Base-by-base conservation (phyloP, 768 basidiomycete genomes). In the Pleurotus tuber-regium region DNA sequence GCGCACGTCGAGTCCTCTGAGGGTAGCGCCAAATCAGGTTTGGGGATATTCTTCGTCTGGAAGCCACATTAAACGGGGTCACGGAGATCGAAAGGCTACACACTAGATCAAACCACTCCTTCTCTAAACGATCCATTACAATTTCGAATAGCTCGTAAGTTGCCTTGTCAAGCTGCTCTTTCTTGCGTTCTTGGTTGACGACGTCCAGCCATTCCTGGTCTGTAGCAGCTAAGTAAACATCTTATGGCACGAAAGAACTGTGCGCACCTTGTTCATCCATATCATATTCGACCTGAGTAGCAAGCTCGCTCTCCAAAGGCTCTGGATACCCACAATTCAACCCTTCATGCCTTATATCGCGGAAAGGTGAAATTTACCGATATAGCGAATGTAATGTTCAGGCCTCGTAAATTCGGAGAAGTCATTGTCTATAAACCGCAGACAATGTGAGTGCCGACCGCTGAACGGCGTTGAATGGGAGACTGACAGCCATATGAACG, bases 91-190 rank as follows among this genome's bases (percentile, higher is more conserved):
- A 29, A 21, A 11, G 30, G 43, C 49, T 5, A 62, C 82, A 55
- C 59, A 96, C 95, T 70, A 99, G 68, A 62, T 95, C 89, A 62
- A 98, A 99, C 91, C 94, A 99, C 66, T 98, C 97, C 73, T 99
- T 99, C 75, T 99, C 97, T 57, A 99, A 67, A 52, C 92, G 82
- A 69, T 99, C 97, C 89, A 99, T 95, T 56, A 98, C 80, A 52
- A 98, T 85, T 71, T 98, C 97, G 54, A 99, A 98, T 1, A 82
- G 74, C 63, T 98, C 96, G 63, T 87, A 89, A 0, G 87, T 70
- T 39, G 98, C 82, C 10, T 68, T 72, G 59, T 87, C 85, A 26
- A 84, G 61, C 51, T 86, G 80, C 54, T 87, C 83, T 54, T 87
- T 87, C 70, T 80, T 87, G 24, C 96, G 77, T 51, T 97, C 92